A percentile compares a stretch with the other conserved stretches of the same genome.
phyloP scores from a whole-genome alignment of 371 early-diverging fungal species.

The Chytridiales sp. region DNA sequence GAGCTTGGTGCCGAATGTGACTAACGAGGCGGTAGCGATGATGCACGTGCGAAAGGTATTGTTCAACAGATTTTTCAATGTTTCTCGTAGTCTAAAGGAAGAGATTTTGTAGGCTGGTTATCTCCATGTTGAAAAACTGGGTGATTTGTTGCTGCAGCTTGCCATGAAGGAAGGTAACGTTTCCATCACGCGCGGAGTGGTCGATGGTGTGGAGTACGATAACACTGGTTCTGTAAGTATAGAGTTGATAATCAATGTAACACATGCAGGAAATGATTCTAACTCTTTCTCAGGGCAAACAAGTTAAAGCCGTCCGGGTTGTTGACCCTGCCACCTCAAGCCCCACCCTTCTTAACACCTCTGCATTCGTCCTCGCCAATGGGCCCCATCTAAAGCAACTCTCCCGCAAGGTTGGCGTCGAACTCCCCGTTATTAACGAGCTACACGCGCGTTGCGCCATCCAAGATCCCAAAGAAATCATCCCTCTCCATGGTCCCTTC shows the following conservation, averaged over 20 bases:
- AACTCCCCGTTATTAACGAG: conserved; percentile 5
- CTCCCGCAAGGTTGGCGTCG: background rate
- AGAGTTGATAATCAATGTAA: too few species aligned
- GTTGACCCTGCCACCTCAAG: too few species aligned
- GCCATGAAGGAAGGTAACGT: background rate
- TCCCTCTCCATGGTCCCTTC: background rate
- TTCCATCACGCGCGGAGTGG: background rate
- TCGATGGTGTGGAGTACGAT: background rate
- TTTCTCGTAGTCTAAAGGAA: too few species aligned
- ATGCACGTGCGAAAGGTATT: conserved; percentile 9
- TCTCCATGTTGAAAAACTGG: conserved; percentile 2
- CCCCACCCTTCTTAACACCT: background rate
- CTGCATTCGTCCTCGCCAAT: background rate
- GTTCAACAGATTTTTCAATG: too few species aligned
- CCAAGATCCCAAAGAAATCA: background rate
- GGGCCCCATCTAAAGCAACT: conserved; percentile 1
- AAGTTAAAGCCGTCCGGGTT: too few species aligned
- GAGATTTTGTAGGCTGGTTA: background rate
- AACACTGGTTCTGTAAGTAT: background rate
- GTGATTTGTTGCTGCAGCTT: background rate
- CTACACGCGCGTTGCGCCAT: conserved; percentile 3
- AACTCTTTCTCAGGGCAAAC: too few species aligned
- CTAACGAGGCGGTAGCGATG: background rate
- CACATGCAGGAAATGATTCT: too few species aligned
- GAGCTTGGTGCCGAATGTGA: background rate